Evolutionary conservation across 2,329 filamentous ascomycete species (phyloP).

Genomic region (Aspergillus tanneri): DNA sequence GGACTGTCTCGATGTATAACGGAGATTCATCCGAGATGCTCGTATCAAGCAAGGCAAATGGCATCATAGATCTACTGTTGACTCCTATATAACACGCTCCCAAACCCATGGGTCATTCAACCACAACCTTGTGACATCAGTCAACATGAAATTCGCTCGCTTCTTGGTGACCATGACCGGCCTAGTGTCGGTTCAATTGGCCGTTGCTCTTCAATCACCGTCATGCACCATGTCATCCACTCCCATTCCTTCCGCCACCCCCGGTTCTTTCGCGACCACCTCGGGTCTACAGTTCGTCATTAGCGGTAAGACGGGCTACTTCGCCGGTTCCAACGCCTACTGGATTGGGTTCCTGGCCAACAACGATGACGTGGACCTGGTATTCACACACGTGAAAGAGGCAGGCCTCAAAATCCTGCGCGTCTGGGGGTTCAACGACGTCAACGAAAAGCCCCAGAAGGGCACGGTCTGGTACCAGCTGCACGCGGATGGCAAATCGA

Average conservation of each 20-base stretch:
- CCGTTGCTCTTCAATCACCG: conserved; percentile 13
- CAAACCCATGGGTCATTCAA: neutral
- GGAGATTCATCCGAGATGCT: conserved; percentile 15
- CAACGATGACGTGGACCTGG: conserved; percentile 49
- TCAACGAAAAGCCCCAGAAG: conserved; percentile 38
- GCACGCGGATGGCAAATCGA: conserved; percentile 36
- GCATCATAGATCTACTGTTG: too few species aligned
- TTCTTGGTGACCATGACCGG: conserved; percentile 17
- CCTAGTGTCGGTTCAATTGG: conserved; percentile 23
- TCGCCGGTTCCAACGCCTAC: conserved; percentile 53
- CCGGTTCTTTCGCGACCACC: conserved; percentile 24
- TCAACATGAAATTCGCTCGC: conserved; percentile 20
- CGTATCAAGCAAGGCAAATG: too few species aligned
- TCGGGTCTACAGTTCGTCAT: conserved; percentile 39
- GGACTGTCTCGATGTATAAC: conserved; percentile 15
- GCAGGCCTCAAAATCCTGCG: conserved; percentile 53
- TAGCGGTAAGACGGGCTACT: conserved; percentile 44
- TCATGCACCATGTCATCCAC: neutral
- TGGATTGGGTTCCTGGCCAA: conserved; percentile 54
- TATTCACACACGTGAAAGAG: conserved; percentile 32
- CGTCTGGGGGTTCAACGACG: conserved; percentile 57
- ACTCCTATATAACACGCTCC: neutral
- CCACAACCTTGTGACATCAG: neutral
- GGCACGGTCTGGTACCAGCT: conserved; percentile 49
- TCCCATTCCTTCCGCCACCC: conserved; percentile 1